Conservation (phyloP, 1,139 yeast species). For the Debaryomyces udenii region DNA sequence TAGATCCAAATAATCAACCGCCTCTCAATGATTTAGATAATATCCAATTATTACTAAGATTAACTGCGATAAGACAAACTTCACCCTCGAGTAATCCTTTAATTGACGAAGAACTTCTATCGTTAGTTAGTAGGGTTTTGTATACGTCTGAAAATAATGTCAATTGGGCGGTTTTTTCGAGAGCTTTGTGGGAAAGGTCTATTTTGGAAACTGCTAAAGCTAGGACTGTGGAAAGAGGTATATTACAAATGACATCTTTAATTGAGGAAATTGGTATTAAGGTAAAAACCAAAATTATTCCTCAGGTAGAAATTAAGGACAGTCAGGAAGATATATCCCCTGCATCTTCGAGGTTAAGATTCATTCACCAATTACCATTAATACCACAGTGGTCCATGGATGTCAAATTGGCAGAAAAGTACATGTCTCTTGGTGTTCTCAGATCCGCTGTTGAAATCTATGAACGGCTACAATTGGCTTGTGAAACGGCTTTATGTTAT, state of each 20-base stretch:
- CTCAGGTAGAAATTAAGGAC: conserved; percentile 44
- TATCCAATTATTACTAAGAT: conserved; percentile 69
- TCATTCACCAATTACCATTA: conserved; percentile 73
- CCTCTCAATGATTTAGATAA: conserved; percentile 69
- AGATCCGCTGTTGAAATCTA: conserved; percentile 90
- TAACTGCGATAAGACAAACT: conserved; percentile 66
- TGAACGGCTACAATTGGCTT: conserved; percentile 72
- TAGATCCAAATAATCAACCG: conserved; percentile 88
- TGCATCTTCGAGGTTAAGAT: conserved; percentile 60
- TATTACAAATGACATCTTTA: conserved; percentile 87
- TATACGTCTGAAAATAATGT: conserved; percentile 49
- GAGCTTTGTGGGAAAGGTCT: conserved; percentile 91
- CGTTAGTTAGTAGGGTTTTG: conserved; percentile 72
- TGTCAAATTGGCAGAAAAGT: conserved; percentile 79
- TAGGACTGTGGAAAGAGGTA: conserved; percentile 90
- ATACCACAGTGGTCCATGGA: conserved; percentile 89
- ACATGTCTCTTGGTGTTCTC: conserved; percentile 82
- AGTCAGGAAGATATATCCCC: conserved; percentile 29
- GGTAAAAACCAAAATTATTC: conserved; percentile 62
- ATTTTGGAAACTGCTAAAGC: conserved; percentile 77
- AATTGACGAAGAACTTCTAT: conserved; percentile 79
- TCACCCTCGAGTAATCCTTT: conserved; percentile 72
- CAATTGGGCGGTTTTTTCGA: conserved; percentile 80
- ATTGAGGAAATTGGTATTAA: conserved; percentile 87
- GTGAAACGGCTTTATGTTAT: conserved; percentile 89